Conservation (phyloP, 352 stramenopile genomes). For the Pythium monospermum region DNA sequence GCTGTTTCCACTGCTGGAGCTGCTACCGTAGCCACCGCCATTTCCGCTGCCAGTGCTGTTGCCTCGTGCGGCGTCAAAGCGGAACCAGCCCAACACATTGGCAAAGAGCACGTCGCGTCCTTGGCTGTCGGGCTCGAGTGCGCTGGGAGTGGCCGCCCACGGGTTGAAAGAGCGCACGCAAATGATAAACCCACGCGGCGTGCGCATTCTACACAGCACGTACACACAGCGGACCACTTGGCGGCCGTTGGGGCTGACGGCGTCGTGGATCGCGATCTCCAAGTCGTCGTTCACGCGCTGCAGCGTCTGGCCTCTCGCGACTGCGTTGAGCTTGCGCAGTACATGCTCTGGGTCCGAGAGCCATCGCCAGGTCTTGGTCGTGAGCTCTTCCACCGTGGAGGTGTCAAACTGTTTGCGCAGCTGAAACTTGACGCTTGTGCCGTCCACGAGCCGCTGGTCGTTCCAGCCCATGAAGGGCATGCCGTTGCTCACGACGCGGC, state of each 20-base stretch:
- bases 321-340: conserved; percentile 48
- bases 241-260: conserved; percentile 29
- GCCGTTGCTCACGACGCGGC: conserved; percentile 36
- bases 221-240: conserved; percentile 60
- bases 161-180: conserved; percentile 56
- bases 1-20: conserved; percentile 4
- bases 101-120: conserved; percentile 16
- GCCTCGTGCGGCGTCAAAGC: conserved; percentile 12
- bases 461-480: conserved; percentile 62
- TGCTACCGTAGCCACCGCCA: conserved; percentile 4
- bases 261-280: conserved; percentile 59
- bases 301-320: conserved; percentile 38
- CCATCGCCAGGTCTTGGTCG: conserved; percentile 59
- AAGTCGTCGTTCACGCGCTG: conserved; percentile 72
- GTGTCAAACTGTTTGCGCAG: conserved; percentile 54
- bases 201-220: conserved; percentile 66
- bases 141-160: conserved; percentile 12
- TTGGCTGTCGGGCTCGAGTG: conserved; percentile 9
- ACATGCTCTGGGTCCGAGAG: conserved; percentile 53
- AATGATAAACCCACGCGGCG: conserved; percentile 59
- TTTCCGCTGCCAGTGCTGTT: neutral
- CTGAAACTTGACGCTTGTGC: conserved; percentile 61
- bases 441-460: conserved; percentile 50
- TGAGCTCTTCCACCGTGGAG: conserved; percentile 35
- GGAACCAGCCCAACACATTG: conserved; percentile 25